These are phyloP conservation scores for Ziziphus jujuba DNA, from an alignment of 306 rosid species.

Conservation along the genomic window DNA sequence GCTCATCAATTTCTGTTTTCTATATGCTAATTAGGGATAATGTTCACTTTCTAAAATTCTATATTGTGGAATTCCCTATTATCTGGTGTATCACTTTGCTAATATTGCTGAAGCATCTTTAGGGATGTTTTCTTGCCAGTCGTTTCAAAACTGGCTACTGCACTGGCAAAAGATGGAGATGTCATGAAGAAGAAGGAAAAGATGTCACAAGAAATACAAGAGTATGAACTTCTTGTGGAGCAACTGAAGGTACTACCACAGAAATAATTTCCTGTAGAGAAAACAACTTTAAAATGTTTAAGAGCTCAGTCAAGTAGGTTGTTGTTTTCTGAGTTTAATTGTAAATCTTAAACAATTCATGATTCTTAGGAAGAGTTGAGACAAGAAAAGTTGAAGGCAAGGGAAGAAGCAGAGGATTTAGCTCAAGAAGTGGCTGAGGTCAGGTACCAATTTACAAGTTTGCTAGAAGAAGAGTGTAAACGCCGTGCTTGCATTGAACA, in stretches of 20 bases:
- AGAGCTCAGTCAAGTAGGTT: constrained; percentile 5
- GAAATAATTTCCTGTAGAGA: constrained; percentile 6
- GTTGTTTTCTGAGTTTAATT: constrained; percentile 20
- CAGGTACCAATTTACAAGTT: constrained; percentile 71
- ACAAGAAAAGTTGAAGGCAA: constrained; percentile 80
- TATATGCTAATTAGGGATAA: background rate
- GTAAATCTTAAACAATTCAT: constrained; percentile 7
- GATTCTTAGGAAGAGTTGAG: constrained; percentile 64
- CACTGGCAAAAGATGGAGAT: constrained; percentile 38
- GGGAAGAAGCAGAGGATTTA: constrained; percentile 90
- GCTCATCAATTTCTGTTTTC: background rate
- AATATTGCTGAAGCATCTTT: constrained; percentile 42
- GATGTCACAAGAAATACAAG: constrained; percentile 48
- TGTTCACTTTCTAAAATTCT: constrained; percentile 22
- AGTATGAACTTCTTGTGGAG: constrained; percentile 67
- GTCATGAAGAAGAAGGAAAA: constrained; percentile 39
- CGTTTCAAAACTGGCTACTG: constrained; percentile 43
- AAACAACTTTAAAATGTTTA: background rate
- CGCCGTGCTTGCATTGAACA: constrained; percentile 91
- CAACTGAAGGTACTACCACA: constrained; percentile 66
- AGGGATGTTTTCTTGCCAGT: constrained; percentile 54
- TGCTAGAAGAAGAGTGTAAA: constrained; percentile 88
- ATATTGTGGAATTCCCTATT: background rate
- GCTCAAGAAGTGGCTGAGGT: constrained; percentile 99
- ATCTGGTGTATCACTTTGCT: constrained; percentile 5